phyloP scores from a whole-genome alignment of 2,329 filamentous ascomycete species.

The Penicillium decumbens region DNA sequence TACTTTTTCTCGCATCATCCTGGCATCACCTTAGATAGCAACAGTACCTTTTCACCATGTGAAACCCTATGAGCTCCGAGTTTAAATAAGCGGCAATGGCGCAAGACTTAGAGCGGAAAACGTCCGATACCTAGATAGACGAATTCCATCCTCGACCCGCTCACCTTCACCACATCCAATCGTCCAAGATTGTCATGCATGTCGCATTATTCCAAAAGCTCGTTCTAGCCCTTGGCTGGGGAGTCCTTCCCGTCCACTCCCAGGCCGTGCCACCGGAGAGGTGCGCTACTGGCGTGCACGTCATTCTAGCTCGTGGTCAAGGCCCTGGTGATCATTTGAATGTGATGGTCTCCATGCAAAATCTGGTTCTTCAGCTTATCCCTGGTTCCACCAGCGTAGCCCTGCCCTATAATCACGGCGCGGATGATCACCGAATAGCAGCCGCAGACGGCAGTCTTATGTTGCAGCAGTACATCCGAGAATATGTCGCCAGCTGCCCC shows the following conservation, averaged over 20 bases:
- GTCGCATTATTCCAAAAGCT: slow-evolving; percentile 9
- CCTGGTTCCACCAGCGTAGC: slow-evolving; percentile 20
- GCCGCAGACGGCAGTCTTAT: slow-evolving; percentile 14
- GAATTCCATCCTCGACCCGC: not conserved
- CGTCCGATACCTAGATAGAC: not conserved
- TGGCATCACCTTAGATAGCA: not conserved
- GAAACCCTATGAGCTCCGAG: not conserved
- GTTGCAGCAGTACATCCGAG: slow-evolving; percentile 22
- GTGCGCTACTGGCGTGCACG: slow-evolving; percentile 22
- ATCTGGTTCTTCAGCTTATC: slow-evolving; percentile 20
- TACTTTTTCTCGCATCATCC: not conserved
- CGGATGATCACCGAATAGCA: slow-evolving; percentile 13
- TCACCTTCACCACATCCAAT: too few relatives aligned
- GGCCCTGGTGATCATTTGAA: slow-evolving; percentile 23
- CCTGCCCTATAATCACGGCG: slow-evolving; percentile 20
- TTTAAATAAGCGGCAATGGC: not conserved
- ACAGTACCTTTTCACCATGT: not conserved
- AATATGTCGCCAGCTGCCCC: slow-evolving; percentile 20
- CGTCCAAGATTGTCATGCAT: slow-evolving; percentile 6
- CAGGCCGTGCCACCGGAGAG: slow-evolving; percentile 10
- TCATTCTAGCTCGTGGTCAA: slow-evolving; percentile 22
- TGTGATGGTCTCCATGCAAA: slow-evolving; percentile 20
- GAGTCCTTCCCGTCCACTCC: slow-evolving; percentile 2
- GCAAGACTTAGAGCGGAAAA: not conserved
- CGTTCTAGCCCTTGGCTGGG: not conserved